A percentile compares a stretch with the other conserved stretches of the same genome.
phyloP scores from a whole-genome alignment of 345 rosid genomes.

The Nephelium lappaceum region DNA sequence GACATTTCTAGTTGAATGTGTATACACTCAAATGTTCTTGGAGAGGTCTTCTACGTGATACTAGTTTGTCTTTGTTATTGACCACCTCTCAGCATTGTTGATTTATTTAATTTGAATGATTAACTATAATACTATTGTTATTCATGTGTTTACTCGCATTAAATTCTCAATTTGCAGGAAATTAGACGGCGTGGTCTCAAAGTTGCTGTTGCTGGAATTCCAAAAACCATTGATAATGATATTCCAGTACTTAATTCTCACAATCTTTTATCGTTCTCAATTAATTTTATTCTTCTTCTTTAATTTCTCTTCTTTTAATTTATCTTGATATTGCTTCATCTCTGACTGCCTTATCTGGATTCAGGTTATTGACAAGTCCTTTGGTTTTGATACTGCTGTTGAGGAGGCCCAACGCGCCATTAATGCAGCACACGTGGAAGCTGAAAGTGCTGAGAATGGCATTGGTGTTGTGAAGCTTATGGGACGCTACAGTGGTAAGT shows the following conservation, averaged over 20 bases:
- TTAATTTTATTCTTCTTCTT: not conserved
- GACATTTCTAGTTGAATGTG: not conserved
- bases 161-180: conserved; percentile 53
- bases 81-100: not conserved
- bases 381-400: conserved; percentile 93
- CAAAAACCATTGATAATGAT: conserved; percentile 93
- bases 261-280: conserved; percentile 16
- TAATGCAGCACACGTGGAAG: conserved; percentile 91
- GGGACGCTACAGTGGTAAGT: conserved; percentile 87
- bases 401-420: conserved; percentile 98
- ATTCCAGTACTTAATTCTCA: conserved; percentile 61
- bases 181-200: conserved; percentile 77
- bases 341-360: conserved; percentile 19
- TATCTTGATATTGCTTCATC: conserved; percentile 11
- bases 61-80: not conserved
- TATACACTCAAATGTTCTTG: not conserved
- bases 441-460: conserved; percentile 72
- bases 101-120: conserved; percentile 16
- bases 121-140: not conserved
- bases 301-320: not conserved
- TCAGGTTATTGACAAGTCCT: conserved; percentile 92
- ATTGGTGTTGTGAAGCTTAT: conserved; percentile 90
- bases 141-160: not conserved
- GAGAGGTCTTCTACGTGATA: not conserved
- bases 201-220: conserved; percentile 85